A percentile compares a stretch with the other conserved stretches of the same genome.
These are phyloP conservation scores for Mortierella sp. DNA, from an alignment of 371 early-diverging fungal genomes.

Conservation along the genomic window DNA sequence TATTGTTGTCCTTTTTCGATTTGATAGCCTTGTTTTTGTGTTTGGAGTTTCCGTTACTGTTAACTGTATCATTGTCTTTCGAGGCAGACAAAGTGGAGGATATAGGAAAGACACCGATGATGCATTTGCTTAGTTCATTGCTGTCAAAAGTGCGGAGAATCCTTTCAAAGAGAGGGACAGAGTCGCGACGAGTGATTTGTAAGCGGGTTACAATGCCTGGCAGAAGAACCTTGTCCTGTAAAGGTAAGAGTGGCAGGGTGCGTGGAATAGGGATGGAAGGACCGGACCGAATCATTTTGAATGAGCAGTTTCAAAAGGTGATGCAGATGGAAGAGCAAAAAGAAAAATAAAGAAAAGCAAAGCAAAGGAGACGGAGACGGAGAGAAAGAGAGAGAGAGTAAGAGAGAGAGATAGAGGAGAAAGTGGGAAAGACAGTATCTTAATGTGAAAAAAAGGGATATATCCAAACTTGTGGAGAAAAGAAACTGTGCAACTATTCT, in stretches of 20 bases:
- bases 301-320: neutral
- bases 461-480: no score
- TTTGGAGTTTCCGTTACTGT: neutral
- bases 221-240: slow-evolving; percentile 47
- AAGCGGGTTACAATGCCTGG: slow-evolving; percentile 53
- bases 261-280: slow-evolving; percentile 49
- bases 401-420: neutral
- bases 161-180: slow-evolving; percentile 49
- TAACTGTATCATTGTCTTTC: neutral
- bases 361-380: neutral
- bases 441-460: no score
- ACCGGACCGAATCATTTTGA: slow-evolving; percentile 38
- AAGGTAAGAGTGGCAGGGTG: slow-evolving; percentile 30
- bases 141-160: slow-evolving; percentile 50
- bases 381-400: neutral
- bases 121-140: slow-evolving; percentile 48
- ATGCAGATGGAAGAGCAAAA: neutral
- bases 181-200: slow-evolving; percentile 44
- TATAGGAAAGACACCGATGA: slow-evolving; percentile 46
- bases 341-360: neutral
- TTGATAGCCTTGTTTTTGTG: neutral
- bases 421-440: no score
- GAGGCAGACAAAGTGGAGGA: neutral
- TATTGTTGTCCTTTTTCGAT: neutral
- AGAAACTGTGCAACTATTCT: no score